Conservation (phyloP, 495 filamentous ascomycete species). For the Cercophora newfieldiana region DNA sequence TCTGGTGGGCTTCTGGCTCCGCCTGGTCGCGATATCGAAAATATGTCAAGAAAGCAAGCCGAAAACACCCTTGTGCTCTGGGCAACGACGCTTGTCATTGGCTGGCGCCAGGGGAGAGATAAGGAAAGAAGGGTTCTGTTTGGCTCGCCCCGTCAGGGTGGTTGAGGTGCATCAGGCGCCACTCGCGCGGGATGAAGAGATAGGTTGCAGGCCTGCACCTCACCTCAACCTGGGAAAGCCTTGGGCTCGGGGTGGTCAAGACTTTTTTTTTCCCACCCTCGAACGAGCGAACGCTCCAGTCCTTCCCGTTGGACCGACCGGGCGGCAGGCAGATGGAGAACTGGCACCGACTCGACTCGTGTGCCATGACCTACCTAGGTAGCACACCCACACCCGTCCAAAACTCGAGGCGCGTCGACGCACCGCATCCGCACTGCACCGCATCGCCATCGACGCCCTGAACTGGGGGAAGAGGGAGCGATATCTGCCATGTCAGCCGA, state of each 20-base stretch:
- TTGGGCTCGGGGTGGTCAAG: slow-evolving; percentile 1
- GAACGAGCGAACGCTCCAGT: neutral
- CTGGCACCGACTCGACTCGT: neutral
- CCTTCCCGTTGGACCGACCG: neutral
- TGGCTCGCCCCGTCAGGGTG: slow-evolving; percentile 25
- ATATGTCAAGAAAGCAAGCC: slow-evolving; percentile 16
- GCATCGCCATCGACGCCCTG: slow-evolving; percentile 2
- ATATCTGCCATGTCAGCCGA: neutral
- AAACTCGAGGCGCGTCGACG: neutral
- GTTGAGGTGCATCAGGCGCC: slow-evolving; percentile 26
- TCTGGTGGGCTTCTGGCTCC: slow-evolving; percentile 1
- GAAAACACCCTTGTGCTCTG: slow-evolving; percentile 16
- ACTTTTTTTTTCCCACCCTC: neutral
- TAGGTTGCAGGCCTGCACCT: neutral
- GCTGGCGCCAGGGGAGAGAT: slow-evolving; percentile 23
- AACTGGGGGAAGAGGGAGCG: slow-evolving; percentile 9
- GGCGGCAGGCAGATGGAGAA: neutral
- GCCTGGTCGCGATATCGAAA: slow-evolving; percentile 22
- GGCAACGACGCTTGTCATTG: slow-evolving; percentile 19
- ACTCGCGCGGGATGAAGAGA: slow-evolving; percentile 28
- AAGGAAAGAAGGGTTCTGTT: slow-evolving; percentile 29
- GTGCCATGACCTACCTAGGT: neutral
- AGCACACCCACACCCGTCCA: no score
- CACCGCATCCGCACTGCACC: neutral
- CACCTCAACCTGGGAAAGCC: neutral